A percentile compares a stretch with the other conserved stretches of the same genome.
Conservation (phyloP, 306 rosid species). For the Arachis hypogaea region DNA sequence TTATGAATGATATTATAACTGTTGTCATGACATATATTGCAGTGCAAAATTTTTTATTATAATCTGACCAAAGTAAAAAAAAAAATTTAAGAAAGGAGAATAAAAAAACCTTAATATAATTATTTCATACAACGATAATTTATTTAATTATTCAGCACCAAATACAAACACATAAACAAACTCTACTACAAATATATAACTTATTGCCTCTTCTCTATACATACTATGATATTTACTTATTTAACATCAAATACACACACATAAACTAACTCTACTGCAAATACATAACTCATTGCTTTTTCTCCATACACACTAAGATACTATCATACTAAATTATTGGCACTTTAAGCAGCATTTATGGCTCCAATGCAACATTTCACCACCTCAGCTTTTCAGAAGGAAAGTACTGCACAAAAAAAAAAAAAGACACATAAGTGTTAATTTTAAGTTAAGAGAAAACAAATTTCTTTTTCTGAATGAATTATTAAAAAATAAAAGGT, state of each 20-base stretch:
- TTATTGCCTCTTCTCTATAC: not conserved
- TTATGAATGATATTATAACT: too few relatives aligned
- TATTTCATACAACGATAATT: slow-evolving; percentile 27
- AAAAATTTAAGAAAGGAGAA: not conserved
- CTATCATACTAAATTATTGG: slow-evolving; percentile 19
- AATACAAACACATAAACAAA: slow-evolving; percentile 14
- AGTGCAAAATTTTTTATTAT: too few relatives aligned
- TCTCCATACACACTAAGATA: not conserved
- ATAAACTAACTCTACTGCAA: too few relatives aligned
- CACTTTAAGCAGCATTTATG: slow-evolving; percentile 13
- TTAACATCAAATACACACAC: too few relatives aligned
- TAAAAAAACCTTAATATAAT: not conserved
- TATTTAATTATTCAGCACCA: not conserved
- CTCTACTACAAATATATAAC: slow-evolving; percentile 16
- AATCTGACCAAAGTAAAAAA: too few relatives aligned
- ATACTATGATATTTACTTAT: not conserved
- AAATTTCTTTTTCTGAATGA: not conserved
- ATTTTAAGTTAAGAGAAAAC: not conserved
- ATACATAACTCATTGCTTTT: too few relatives aligned
- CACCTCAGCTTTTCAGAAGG: slow-evolving; percentile 68
- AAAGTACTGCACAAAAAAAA: slow-evolving; percentile 62
- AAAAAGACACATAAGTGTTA: not conserved
- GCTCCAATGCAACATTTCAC: slow-evolving; percentile 49
- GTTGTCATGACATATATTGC: too few relatives aligned
- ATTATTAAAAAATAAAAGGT: not conserved